Evolutionary conservation across 306 rosid genomes (phyloP), one percentile per base, ranked within the genome.

Genomic region (Citrullus mucosospermus): DNA sequence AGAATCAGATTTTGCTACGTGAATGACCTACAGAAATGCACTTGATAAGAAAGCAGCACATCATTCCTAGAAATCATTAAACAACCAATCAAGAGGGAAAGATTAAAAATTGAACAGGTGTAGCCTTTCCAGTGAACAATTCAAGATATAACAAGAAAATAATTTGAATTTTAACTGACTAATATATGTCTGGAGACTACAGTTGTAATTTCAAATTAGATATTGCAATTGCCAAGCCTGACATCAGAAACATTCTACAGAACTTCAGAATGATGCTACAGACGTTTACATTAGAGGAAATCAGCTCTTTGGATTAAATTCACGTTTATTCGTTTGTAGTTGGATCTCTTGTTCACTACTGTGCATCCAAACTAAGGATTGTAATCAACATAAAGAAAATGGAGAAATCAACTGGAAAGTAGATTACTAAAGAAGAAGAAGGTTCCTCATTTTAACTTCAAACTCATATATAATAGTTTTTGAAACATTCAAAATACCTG

Each of bases 1-100:
- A 78, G 98, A 91, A 85, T 91, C 98, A 34, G 98, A 93, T 80
- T 93, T 93, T 48, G 93, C 91, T 78, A 93, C 96, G 84, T 91
- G 97, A 83, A 93, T 82, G 80, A 93, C 97, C 97, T 93, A 85
- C 69, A 84, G 73, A 48, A 83, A 81, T 78, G 25, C 59, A 83
- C 80, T 78, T 80, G 46, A 83, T 78, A 75, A 81, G 79, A 53
- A 55, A 75, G 76, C 82, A 32, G 39, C 58, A 54, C 81, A 38
- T 69, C 43, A 11, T 48, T 20, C 80, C 10, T 34, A 46, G 76
- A 78, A 36, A 61, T 32, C 15, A 43, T 72, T 75, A 17, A 75
- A 83, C 60, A 44, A 43, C 63, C 59, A 60, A 72, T 28, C 44
- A 15, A 54, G 57, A 73, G 6, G 20, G 61, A 30, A 65, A 30